Evolutionary conservation across 768 basidiomycete genomes (phyloP).

Genomic region (Neoboletus brunneissimus): DNA sequence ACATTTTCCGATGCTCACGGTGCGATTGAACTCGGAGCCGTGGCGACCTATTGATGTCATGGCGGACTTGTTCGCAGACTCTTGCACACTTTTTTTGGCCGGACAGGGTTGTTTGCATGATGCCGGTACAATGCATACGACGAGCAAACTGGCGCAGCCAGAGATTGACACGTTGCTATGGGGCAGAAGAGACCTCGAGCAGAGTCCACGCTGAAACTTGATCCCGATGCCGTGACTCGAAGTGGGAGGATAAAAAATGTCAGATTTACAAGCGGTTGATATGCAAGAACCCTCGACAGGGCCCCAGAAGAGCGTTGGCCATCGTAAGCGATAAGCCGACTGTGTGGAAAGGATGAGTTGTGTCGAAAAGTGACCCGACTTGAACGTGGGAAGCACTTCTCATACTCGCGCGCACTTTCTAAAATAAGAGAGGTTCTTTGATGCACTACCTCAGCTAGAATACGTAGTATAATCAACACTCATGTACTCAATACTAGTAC

Average conservation of each 20-base stretch:
- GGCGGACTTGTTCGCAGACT: not conserved
- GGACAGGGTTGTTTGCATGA: not conserved
- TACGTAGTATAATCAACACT: not conserved
- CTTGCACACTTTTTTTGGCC: not conserved
- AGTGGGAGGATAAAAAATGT: not conserved
- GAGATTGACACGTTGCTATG: not conserved
- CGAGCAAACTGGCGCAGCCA: not conserved
- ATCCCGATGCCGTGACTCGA: not conserved
- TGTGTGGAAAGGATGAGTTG: not conserved
- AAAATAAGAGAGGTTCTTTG: constrained; percentile 2
- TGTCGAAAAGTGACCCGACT: not conserved
- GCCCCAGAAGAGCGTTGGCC: not conserved
- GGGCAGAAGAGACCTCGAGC: not conserved
- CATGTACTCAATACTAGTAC: not conserved
- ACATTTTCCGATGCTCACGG: constrained; percentile 1
- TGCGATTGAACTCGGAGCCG: not conserved
- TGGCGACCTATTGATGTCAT: not conserved
- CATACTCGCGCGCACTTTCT: not conserved
- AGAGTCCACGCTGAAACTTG: not conserved
- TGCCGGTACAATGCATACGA: not conserved
- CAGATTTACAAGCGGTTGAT: constrained; percentile 8
- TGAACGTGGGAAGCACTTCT: constrained; percentile 4
- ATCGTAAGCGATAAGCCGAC: not conserved
- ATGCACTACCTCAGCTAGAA: not conserved
- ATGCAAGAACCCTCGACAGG: not conserved